phyloP scores from a whole-genome alignment of 192 early-diverging fungal genomes.

The Cladochytrium replicatum region DNA sequence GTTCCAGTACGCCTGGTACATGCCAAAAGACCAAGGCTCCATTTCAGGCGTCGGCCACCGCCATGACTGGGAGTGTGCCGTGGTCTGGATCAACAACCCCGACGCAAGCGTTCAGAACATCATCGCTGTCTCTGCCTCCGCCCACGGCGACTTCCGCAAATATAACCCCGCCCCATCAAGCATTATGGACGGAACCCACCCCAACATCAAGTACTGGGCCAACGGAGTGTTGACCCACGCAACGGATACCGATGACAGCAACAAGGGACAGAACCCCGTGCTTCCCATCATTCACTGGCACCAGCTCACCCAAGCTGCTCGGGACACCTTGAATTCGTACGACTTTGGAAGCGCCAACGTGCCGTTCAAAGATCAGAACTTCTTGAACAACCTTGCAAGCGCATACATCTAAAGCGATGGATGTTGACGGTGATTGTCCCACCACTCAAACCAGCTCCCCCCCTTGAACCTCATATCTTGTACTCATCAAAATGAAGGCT shows the following conservation, averaged over 20 bases:
- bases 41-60: not conserved
- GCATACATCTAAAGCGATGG: too few relatives aligned
- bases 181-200: not conserved
- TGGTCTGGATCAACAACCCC: not conserved
- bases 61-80: not conserved
- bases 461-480: too few relatives aligned
- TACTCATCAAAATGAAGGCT: too few relatives aligned
- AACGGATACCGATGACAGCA: not conserved
- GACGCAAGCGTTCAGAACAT: not conserved
- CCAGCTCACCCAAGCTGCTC: not conserved
- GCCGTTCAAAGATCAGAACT: not conserved
- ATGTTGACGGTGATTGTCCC: too few relatives aligned
- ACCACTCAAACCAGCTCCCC: too few relatives aligned
- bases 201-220: not conserved
- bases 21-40: not conserved
- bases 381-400: not conserved
- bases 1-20: not conserved
- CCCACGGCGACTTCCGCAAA: not conserved
- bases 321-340: not conserved
- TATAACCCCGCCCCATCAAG: not conserved
- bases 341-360: constrained; percentile 1
- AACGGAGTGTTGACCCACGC: not conserved
- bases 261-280: not conserved
- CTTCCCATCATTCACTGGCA: not conserved
- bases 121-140: not conserved